Percentiles rank a stretch among this genome's conserved stretches.
Conservation (phyloP, 768 basidiomycete species). For the Pilatotrama ljubarskyi region DNA sequence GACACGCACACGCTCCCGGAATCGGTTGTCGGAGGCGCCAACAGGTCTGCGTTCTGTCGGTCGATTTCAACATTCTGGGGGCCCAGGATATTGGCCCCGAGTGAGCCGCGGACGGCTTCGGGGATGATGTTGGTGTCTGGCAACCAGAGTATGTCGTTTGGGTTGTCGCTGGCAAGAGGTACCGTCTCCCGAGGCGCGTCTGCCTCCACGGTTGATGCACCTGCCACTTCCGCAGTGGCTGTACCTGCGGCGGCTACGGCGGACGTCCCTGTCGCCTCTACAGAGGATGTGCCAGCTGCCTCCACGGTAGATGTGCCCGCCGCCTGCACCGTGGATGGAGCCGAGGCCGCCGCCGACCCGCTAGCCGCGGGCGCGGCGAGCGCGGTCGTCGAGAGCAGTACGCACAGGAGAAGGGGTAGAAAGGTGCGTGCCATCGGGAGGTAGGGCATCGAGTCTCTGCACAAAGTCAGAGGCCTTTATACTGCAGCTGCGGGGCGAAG, state of each 20-base stretch:
- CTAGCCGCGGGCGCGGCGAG: constrained; percentile 12
- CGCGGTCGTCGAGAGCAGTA: constrained; percentile 5
- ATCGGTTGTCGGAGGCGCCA: constrained; percentile 67
- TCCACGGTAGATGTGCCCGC: neutral
- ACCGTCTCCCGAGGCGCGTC: constrained; percentile 21
- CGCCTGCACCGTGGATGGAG: neutral
- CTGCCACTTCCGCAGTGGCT: neutral
- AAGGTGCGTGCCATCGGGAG: constrained; percentile 10
- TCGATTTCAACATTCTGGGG: constrained; percentile 57
- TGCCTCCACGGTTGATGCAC: neutral
- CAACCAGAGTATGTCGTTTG: constrained; percentile 27
- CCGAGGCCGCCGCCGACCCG: constrained; percentile 2
- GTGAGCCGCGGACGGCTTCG: constrained; percentile 44
- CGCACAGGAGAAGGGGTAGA: neutral
- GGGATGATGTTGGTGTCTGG: constrained; percentile 30
- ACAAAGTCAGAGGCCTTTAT: neutral
- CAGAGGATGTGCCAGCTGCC: neutral
- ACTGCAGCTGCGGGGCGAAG: neutral
- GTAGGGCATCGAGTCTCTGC: neutral
- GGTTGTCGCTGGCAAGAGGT: constrained; percentile 28
- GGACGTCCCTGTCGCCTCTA: neutral
- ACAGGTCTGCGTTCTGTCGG: constrained; percentile 52
- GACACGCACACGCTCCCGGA: constrained; percentile 45
- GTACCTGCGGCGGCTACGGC: neutral
- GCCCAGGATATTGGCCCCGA: constrained; percentile 52